These are phyloP conservation scores for Thermomucor indicae-seudaticae DNA, from an alignment of 371 early-diverging fungal genomes.

Conservation along the genomic window DNA sequence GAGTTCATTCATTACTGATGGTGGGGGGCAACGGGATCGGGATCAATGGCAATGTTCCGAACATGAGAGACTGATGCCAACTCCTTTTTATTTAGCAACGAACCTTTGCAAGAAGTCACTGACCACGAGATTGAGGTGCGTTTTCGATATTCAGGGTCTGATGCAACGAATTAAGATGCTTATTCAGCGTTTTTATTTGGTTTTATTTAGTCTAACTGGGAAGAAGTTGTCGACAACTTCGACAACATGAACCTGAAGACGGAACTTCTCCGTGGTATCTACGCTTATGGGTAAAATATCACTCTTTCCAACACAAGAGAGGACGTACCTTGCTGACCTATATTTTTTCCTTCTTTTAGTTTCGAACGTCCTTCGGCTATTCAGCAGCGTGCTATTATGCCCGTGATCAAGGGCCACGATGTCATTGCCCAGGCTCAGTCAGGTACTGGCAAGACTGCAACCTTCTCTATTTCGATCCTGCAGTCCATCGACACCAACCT, in stretches of 20 bases:
- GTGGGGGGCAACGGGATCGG: too few relatives aligned
- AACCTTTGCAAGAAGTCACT: slow-evolving; percentile 24
- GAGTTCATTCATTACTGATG: background rate
- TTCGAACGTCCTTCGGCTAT: slow-evolving; percentile 89
- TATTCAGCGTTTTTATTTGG: background rate
- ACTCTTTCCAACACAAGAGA: background rate
- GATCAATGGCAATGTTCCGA: too few relatives aligned
- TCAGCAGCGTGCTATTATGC: slow-evolving; percentile 89
- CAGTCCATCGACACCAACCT: slow-evolving; percentile 75
- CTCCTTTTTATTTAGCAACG: slow-evolving; percentile 9
- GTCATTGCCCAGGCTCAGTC: slow-evolving; percentile 96
- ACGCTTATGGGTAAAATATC: slow-evolving; percentile 68
- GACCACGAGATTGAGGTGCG: slow-evolving; percentile 25
- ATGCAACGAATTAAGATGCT: background rate
- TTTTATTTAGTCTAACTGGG: slow-evolving; percentile 61
- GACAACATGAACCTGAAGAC: slow-evolving; percentile 80
- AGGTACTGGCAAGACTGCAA: slow-evolving; percentile 97
- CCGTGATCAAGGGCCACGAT: slow-evolving; percentile 80
- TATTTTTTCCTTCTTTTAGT: slow-evolving; percentile 20
- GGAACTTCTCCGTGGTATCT: slow-evolving; percentile 84
- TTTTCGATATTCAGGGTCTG: background rate
- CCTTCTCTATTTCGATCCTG: slow-evolving; percentile 89
- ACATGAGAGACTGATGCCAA: too few relatives aligned
- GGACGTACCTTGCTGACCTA: background rate
- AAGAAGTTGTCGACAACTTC: slow-evolving; percentile 73